phyloP scores from a whole-genome alignment of 176 grass and related monocot species.

The Thalia dealbata region DNA sequence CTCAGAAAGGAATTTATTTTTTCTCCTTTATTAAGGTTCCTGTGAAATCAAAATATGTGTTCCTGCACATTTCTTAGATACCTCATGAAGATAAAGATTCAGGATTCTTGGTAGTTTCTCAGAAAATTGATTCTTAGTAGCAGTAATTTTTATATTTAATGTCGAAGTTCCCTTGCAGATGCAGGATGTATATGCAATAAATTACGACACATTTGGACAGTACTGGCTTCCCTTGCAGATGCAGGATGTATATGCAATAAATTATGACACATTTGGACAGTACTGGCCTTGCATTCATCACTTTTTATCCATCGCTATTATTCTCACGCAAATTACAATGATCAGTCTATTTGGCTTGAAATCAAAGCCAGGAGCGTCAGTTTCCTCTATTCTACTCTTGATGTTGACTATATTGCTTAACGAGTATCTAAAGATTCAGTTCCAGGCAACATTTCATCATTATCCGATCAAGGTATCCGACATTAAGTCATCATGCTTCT shows the following conservation, averaged over 20 bases:
- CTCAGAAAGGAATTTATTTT: too few relatives aligned
- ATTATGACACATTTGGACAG: slow-evolving; percentile 69
- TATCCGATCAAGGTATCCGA: slow-evolving; percentile 42
- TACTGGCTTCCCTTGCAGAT: slow-evolving; percentile 52
- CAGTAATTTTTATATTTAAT: slow-evolving; percentile 10
- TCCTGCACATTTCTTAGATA: too few relatives aligned
- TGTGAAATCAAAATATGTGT: too few relatives aligned
- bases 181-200: slow-evolving; percentile 80
- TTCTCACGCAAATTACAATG: slow-evolving; percentile 74
- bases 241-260: slow-evolving; percentile 80
- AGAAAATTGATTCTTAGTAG: too few relatives aligned
- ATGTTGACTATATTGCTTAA: slow-evolving; percentile 56
- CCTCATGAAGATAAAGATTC: too few relatives aligned
- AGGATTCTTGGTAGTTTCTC: too few relatives aligned
- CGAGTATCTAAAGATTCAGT: slow-evolving; percentile 63
- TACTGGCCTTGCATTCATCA: slow-evolving; percentile 77
- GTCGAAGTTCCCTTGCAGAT: slow-evolving; percentile 36
- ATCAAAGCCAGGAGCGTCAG: slow-evolving; percentile 68
- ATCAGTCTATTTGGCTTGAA: slow-evolving; percentile 75
- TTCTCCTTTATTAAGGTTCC: too few relatives aligned
- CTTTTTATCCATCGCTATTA: slow-evolving; percentile 51
- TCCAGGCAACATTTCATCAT: slow-evolving; percentile 55
- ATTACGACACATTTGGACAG: too few relatives aligned
- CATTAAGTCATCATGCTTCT: not conserved
- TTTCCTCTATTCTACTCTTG: slow-evolving; percentile 55